Percentiles rank a stretch among this genome's conserved stretches.
These are phyloP conservation scores for Xylariales sp. DNA, from an alignment of 2,329 filamentous ascomycete species.

Conservation along the genomic window DNA sequence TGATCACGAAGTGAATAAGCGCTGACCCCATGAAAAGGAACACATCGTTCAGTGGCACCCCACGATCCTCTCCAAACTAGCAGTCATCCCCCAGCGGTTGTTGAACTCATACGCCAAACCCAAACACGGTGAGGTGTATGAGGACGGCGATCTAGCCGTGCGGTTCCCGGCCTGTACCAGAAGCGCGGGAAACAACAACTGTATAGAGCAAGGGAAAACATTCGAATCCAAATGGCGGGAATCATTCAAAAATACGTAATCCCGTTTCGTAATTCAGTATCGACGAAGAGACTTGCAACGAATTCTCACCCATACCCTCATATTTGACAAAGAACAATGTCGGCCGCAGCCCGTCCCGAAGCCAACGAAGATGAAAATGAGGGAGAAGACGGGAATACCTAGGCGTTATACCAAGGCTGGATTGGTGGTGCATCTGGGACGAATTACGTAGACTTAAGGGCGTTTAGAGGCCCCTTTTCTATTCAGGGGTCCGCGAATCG, in stretches of 20 bases:
- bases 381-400: no score
- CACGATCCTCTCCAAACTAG: conserved; percentile 85
- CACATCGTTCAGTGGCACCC: conserved; percentile 95
- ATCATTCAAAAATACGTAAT: conserved; percentile 2
- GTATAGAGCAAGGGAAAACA: conserved; percentile 63
- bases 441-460: no score
- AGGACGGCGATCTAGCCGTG: conserved; percentile 80
- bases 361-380: no score
- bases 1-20: background rate
- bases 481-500: no score
- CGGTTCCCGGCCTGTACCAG: conserved; percentile 71
- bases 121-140: conserved; percentile 60
- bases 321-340: no score
- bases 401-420: no score
- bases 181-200: conserved; percentile 48
- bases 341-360: no score
- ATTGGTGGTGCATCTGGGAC: no score
- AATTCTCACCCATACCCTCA: no score
- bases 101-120: conserved; percentile 72
- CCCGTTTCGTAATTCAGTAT: no score
- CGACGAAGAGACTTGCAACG: no score
- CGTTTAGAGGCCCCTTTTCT: no score
- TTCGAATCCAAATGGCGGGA: conserved; percentile 43
- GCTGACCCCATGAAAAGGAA: conserved; percentile 50
- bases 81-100: conserved; percentile 78